Evolutionary conservation across 306 rosid genomes (phyloP), one percentile per base, ranked within the genome.

Genomic region (Vicia villosa): DNA sequence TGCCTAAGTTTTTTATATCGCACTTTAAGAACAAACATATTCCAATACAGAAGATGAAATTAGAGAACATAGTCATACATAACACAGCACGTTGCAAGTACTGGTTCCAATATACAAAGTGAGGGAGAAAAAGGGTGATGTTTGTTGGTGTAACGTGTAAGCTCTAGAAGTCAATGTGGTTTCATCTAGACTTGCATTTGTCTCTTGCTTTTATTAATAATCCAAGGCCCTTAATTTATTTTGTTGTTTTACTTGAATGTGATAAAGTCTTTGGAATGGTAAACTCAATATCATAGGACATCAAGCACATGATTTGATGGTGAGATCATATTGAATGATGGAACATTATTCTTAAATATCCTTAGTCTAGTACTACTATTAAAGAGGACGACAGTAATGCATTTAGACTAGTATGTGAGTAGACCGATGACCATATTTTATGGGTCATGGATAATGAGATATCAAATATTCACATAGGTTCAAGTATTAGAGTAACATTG

Each of bases 71-170:
- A 47, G 54, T 2, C 54, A 47, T 26, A 12, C 17, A 5, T 10
- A 52, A 8, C 34, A 21, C 59, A 52, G 4, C 59, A 2, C 1
- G 10, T 15, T 46, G 8, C 54, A 7, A 16, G 22, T 24, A 55
- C 61, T 22, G 17, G 38, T 12, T 26, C 37, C 19, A 12, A 22
- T 10, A 55, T 24, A 24, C 38, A 24, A 55, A 24, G 38, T 24
- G 19, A 47, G 24, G 54, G 7, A 47, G 54, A 47, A 47, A 47
- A 55, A 55, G 61, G 61, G 61, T 21, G 61, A 24, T 24, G 9
- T 22, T 5, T 47, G 54, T 47, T 47, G 21, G 54, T 47, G 54
- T 47, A 16, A 16, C 5, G 21, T 47, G 54, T 16, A 7, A 16
- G 22, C 54, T 47, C 11, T 46, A 46, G 17, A 49, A 17, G 5